Evolutionary conservation across 306 rosid species (phyloP).

Genomic region (Cucumis cinereus): DNA sequence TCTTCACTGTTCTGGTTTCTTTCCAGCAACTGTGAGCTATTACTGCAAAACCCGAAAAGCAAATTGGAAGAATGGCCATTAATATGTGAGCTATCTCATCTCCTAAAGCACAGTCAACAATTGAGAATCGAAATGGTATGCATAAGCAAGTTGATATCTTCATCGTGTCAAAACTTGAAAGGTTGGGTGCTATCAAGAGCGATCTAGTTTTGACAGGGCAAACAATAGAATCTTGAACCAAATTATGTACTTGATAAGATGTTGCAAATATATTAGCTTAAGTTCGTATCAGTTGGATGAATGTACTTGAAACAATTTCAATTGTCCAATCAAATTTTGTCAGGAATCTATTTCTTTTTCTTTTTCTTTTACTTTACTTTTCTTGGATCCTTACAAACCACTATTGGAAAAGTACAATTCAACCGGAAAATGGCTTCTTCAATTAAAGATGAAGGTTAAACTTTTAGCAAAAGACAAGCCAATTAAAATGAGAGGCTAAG

Average conservation of each 20-base stretch:
- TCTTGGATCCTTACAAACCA: constrained; percentile 5
- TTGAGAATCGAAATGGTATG: background rate
- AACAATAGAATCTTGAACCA: background rate
- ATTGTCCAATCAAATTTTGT: background rate
- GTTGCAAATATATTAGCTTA: background rate
- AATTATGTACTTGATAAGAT: background rate
- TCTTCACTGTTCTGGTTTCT: constrained; percentile 43
- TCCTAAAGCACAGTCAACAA: background rate
- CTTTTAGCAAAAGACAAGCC: background rate
- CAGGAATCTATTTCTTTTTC: background rate
- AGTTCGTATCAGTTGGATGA: background rate
- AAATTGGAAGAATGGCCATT: constrained; percentile 4
- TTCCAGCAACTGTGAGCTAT: constrained; percentile 8
- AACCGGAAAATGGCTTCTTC: background rate
- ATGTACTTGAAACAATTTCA: constrained; percentile 2
- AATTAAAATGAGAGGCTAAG: background rate
- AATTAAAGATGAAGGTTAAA: background rate
- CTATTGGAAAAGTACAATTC: background rate
- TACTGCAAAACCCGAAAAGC: constrained; percentile 28
- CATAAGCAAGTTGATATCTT: background rate
- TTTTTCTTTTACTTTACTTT: background rate
- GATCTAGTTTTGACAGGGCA: background rate
- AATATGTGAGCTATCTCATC: background rate
- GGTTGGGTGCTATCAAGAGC: background rate
- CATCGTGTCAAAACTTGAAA: background rate